Conservation (phyloP, 148 eudicot genomes). For the Talinum fruticosum region DNA sequence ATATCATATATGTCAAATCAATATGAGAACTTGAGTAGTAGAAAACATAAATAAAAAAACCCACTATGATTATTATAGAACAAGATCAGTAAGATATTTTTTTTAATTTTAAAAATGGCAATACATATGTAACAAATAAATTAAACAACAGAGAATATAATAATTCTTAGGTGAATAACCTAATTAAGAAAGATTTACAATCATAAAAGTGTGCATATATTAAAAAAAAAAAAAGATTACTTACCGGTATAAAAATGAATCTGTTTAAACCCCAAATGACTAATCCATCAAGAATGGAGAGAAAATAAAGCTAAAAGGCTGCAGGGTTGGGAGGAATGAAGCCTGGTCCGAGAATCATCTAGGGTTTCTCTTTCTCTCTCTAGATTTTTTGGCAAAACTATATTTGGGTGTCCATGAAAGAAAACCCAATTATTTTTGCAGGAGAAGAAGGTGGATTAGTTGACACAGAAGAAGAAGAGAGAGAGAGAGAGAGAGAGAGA, state of each 20-base stretch:
- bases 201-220: too few species aligned
- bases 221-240: too few species aligned
- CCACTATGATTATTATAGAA: neutral
- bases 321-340: slow-evolving; percentile 40
- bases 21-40: neutral
- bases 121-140: too few species aligned
- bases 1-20: slow-evolving; percentile 25
- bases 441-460: neutral
- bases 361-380: slow-evolving; percentile 11
- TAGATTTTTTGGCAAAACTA: slow-evolving; percentile 2
- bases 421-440: neutral
- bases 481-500: neutral
- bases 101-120: too few species aligned
- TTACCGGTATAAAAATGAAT: neutral
- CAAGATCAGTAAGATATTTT: neutral
- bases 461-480: neutral
- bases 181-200: too few species aligned
- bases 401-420: neutral
- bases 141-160: too few species aligned
- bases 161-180: too few species aligned
- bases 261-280: neutral
- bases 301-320: slow-evolving; percentile 12
- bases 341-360: slow-evolving; percentile 50
- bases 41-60: neutral
- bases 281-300: neutral